Percentiles rank a stretch among this genome's conserved stretches.
Conservation (phyloP, 305 asterid genomes). For the Fraxinus baroniana region DNA sequence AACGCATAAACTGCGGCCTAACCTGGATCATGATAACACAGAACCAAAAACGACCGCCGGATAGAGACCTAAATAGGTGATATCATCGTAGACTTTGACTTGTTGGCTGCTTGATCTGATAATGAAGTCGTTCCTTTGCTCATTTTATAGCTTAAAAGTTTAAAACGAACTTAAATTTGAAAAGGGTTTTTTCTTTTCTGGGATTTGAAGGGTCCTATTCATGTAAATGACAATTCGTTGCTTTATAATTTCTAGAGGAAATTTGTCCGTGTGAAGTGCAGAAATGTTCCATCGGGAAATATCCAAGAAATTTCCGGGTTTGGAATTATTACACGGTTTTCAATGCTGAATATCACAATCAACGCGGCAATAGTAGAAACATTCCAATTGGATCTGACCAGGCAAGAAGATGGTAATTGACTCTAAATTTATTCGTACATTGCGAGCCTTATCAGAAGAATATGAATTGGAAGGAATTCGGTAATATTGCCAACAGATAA, state of each 20-base stretch:
- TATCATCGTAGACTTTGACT: not conserved
- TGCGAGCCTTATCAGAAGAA: not conserved
- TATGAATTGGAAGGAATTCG: not conserved
- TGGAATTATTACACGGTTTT: not conserved
- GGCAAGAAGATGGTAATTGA: not conserved
- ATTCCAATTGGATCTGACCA: not conserved
- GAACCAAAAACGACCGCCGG: slow-evolving; percentile 11
- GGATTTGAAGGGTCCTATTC: slow-evolving; percentile 1
- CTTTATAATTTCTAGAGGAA: not conserved
- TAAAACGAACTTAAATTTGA: not conserved
- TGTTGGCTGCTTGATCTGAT: not conserved
- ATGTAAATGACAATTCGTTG: not conserved
- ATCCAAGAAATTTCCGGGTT: slow-evolving; percentile 25
- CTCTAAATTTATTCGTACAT: not conserved
- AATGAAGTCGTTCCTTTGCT: not conserved
- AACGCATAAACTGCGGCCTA: slow-evolving; percentile 10
- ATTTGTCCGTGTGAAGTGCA: slow-evolving; percentile 19
- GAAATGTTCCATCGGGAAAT: slow-evolving; percentile 24
- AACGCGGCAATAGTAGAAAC: not conserved
- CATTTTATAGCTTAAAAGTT: not conserved
- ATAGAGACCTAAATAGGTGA: not conserved
- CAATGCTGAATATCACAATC: not conserved
- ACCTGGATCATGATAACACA: slow-evolving; percentile 28
- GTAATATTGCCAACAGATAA: not conserved
- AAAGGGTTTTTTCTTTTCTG: not conserved